Base-by-base conservation (phyloP, 2,329 filamentous ascomycete species). In the Xylaria sp. region DNA sequence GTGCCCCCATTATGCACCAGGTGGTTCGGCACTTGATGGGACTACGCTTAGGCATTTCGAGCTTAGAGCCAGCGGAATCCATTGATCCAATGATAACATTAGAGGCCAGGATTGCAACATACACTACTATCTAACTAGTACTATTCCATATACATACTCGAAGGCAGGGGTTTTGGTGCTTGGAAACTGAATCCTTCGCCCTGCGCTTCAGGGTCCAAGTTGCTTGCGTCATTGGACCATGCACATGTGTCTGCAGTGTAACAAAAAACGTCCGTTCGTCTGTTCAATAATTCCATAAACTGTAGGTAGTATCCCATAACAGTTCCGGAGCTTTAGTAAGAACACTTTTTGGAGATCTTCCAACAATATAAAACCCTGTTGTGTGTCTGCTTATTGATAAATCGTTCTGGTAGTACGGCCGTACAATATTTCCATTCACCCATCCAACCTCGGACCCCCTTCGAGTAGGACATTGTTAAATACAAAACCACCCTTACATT, bases 81-180 rank as follows among this genome's bases (percentile, higher is more conserved):
- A 35, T 13, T 60, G 21, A 27, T 19, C 56, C 60, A 60, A 63
- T 63, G 44, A 21, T 56, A 60, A 63, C 56, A 47, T 60, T 35
- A 6, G 13, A 21, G 37, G 56, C 60, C 47, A 52, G 56, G 60
- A 63, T 63, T 25, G 52, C 60, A 63, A 63, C 56, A 63, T 63
- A 44, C 37, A 9, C 17, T 31, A 21, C 5, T 19, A 6, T 5
- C 9, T 29, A 8, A 19, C n/a, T 43, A 29, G 33, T 29, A 19
- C 25, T 59, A 55, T 60, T 63, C 40, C 56, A 62, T 43, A 54
- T 60, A 35, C 52, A 43, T 48, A 53, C 53, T 56, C 53, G 25
- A 46, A 15, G 49, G 33, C 41, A 52, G 29, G 35, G 33, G 19
- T n/a, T 19, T 27, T 29, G 13, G 11, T 44, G 21, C 27, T 3